A percentile compares a stretch with the other conserved stretches of the same genome.
These are phyloP conservation scores for Pseudozyma flocculosa DNA, from an alignment of 1,284 basidiomycete genomes.

Conservation along the genomic window DNA sequence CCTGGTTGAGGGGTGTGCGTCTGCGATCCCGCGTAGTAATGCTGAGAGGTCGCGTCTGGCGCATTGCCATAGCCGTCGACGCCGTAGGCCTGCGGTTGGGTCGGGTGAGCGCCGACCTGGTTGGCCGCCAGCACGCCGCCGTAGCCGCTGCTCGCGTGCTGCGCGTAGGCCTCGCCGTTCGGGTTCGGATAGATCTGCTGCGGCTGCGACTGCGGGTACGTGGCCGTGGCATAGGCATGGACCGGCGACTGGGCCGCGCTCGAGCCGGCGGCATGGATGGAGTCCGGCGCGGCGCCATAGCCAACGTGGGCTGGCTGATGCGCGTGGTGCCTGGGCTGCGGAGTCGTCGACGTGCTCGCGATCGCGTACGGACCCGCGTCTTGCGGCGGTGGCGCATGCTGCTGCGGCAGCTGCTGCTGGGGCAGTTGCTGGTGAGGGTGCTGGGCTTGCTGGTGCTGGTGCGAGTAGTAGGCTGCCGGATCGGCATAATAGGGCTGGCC, in stretches of 20 bases:
- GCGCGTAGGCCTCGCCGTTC: not conserved
- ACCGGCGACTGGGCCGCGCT: too few species aligned
- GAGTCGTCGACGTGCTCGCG: not conserved
- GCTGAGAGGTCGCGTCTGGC: not conserved
- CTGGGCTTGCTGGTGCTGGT: conserved; percentile 18
- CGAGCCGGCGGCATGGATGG: too few species aligned
- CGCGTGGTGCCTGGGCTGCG: not conserved
- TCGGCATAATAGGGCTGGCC: conserved; percentile 3
- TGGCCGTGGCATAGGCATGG: too few species aligned
- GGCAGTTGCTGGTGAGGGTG: too few species aligned
- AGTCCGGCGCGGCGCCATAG: too few species aligned
- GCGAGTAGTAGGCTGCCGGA: conserved; percentile 6
- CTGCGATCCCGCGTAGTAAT: not conserved
- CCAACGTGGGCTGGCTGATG: too few species aligned
- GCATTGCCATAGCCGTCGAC: too few species aligned
- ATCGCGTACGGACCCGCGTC: too few species aligned
- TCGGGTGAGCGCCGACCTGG: not conserved
- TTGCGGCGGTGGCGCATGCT: too few species aligned
- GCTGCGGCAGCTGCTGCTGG: too few species aligned
- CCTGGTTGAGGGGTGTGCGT: not conserved
- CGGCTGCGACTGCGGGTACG: not conserved
- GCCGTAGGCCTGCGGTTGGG: not conserved
- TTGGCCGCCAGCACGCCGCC: not conserved
- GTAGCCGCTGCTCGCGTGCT: not conserved
- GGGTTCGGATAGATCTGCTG: not conserved